A percentile compares a stretch with the other conserved stretches of the same genome.
These are phyloP conservation scores for Monosporozyma servazzii DNA, from an alignment of 805 yeast species.

Conservation along the genomic window DNA sequence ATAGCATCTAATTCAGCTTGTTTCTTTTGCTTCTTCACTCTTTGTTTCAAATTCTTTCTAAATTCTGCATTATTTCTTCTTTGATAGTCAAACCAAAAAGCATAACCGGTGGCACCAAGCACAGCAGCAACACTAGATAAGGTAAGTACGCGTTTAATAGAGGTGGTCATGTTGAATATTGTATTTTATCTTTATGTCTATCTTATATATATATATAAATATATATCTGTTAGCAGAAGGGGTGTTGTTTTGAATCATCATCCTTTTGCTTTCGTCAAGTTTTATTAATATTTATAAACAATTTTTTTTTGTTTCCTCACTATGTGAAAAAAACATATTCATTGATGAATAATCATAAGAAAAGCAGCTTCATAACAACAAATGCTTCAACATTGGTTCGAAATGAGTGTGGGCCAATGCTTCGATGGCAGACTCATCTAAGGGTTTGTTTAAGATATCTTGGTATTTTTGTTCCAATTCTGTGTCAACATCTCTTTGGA, in stretches of 20 bases:
- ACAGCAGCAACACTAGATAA: slow-evolving; percentile 28
- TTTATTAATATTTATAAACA: background rate
- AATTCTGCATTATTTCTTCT: slow-evolving; percentile 78
- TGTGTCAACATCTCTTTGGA: slow-evolving; percentile 15
- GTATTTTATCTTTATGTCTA: background rate
- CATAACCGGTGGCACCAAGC: slow-evolving; percentile 59
- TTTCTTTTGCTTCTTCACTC: slow-evolving; percentile 52
- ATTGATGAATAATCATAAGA: background rate
- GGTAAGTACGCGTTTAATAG: slow-evolving; percentile 2
- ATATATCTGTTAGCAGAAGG: background rate
- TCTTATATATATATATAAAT: background rate
- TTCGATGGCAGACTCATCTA: slow-evolving; percentile 21
- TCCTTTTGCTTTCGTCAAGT: background rate
- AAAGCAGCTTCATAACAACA: background rate
- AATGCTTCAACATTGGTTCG: background rate
- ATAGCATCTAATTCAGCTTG: slow-evolving; percentile 34
- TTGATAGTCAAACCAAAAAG: slow-evolving; percentile 82
- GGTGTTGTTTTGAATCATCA: background rate
- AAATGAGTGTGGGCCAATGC: slow-evolving; percentile 9
- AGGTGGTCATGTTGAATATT: background rate
- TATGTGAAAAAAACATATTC: background rate
- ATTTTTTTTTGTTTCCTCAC: background rate
- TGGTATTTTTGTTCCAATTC: slow-evolving; percentile 26
- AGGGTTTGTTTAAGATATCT: slow-evolving; percentile 15
- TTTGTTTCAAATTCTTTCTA: slow-evolving; percentile 63